Evolutionary conservation across 169 alveolate species (phyloP), one percentile per base, ranked within the genome.

Genomic region (Cardiosporidium cionae): DNA sequence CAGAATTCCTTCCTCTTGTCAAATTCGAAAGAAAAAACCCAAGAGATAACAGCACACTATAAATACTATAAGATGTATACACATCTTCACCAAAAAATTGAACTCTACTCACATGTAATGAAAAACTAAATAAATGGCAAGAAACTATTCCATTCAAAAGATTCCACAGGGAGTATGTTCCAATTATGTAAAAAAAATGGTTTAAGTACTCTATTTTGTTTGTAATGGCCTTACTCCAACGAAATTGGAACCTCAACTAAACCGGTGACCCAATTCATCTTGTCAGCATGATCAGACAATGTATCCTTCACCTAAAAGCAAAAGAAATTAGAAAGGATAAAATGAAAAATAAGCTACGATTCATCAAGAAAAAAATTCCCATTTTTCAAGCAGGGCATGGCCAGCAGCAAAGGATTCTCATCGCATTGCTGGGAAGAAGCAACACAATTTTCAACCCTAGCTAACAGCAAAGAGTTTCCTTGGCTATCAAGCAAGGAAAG

Each of bases 221-320:
- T 68, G 5, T 68, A 2, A n/a, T 44, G 16, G 52, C 52, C 84
- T 37, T 58, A 78, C 84, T 73, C 68, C 69, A 78, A 65, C 22
- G 84, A 76, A 6, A 78, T 67, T 62, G 62, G 79, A 27, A 78
- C 84, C 72, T 78, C 84, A 22, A 71, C 76, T 4, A 78, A 79
- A 16, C 84, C 84, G 9, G 84, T 78, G 65, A 78, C 78, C 84
- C 84, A 78, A 53, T 70, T 70, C 67, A 78, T 73, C 70, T 78
- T 73, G 23, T 78, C 84, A 31, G 33, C 32, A 64, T 67, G 44
- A 62, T 52, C 79, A 33, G 64, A 68, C 2, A 74, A 68, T 52
- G 34, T 35, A 33, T 78, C 84, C 23, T 67, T 67, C 4, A 75
- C 76, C 81, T 75, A 71, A n/a, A 3, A 29, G 25, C 1, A 7